Base-by-base conservation (phyloP, 768 basidiomycete species). In the Boletus tylopilopsis region DNA sequence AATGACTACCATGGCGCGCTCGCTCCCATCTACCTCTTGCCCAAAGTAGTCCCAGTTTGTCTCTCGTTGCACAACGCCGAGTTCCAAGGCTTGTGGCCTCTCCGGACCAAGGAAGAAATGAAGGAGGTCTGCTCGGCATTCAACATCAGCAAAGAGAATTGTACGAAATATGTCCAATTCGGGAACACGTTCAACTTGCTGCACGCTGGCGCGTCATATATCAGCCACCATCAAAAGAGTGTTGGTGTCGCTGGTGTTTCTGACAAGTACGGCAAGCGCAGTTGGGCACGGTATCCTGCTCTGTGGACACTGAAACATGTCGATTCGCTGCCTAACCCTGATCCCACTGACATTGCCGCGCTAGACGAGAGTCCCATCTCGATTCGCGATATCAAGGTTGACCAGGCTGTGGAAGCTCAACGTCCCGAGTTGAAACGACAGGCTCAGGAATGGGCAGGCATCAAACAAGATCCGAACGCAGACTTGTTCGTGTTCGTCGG, bases 71-170 rank as follows among this genome's bases (percentile, higher is more conserved):
- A 96, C 76, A 96, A 96, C 58, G 94, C 94, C 62, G 94, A 96
- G 69, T 96, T 96, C 79, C 94, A 96, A 66, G 94, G 94, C 71
- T 79, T 94, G 22, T 95, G 94, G 94, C 90, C 94, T 6, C 78
- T 96, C 22, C 87, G 94, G 39, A 96, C 94, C 32, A 95, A 95
- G 74, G 93, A 94, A 64, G 94, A 96, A 68, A 94, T 94, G 92
- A 94, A 92, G 73, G 94, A 96, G 68, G 94, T 96, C 40, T 96
- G 94, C 67, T 94, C 94, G 4, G 94, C 94, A 4, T 96, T 96
- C 79, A 95, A 95, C 69, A 90, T 96, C 68, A 88, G 88, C 75
- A 95, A 95, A 70, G 93, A 94, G 63, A 78, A 91, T 62, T 96
- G 94, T 74, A 90, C 87, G 45, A 94, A 94, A 77, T 96, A 96